Conservation (phyloP, 2,329 filamentous ascomycete species). For the Grosmannia clavigera region DNA sequence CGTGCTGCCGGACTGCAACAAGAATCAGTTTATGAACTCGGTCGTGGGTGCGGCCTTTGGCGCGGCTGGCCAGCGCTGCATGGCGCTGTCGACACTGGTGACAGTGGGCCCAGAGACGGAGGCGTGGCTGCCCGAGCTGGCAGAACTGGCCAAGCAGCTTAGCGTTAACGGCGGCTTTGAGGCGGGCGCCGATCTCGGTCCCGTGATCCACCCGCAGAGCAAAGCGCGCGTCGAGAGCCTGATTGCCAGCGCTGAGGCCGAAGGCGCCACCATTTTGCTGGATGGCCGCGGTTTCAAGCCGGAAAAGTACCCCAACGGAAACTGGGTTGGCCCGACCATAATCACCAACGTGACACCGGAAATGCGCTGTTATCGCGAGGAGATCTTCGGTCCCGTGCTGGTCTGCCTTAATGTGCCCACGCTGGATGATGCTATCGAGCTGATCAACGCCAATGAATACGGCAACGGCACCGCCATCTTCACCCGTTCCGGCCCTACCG, state of each 20-base stretch:
- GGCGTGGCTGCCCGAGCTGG: slow-evolving; percentile 68
- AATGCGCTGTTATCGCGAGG: slow-evolving; percentile 76
- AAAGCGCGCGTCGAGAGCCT: slow-evolving; percentile 67
- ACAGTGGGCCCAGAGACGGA: slow-evolving; percentile 69
- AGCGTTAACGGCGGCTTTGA: slow-evolving; percentile 74
- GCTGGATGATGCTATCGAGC: slow-evolving; percentile 64
- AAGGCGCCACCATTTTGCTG: slow-evolving; percentile 72
- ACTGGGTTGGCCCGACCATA: slow-evolving; percentile 76
- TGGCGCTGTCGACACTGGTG: slow-evolving; percentile 74
- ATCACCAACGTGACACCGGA: slow-evolving; percentile 67
- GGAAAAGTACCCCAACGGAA: slow-evolving; percentile 70
- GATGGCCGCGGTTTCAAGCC: slow-evolving; percentile 67
- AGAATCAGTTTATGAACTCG: slow-evolving; percentile 78
- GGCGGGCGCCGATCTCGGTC: slow-evolving; percentile 64
- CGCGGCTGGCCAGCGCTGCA: slow-evolving; percentile 74
- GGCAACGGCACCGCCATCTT: slow-evolving; percentile 81
- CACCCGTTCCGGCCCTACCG: slow-evolving; percentile 64
- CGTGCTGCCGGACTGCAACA: slow-evolving; percentile 76
- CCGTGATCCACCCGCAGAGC: slow-evolving; percentile 68
- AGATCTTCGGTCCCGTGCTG: slow-evolving; percentile 77
- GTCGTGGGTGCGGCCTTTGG: slow-evolving; percentile 77
- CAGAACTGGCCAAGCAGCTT: slow-evolving; percentile 60
- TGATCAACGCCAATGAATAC: slow-evolving; percentile 80
- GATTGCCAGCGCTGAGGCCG: slow-evolving; percentile 64
- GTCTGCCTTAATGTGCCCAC: slow-evolving; percentile 70